Evolutionary conservation across 441 rosid genomes (phyloP).

Genomic region (Arabidopsis hybrid): DNA sequence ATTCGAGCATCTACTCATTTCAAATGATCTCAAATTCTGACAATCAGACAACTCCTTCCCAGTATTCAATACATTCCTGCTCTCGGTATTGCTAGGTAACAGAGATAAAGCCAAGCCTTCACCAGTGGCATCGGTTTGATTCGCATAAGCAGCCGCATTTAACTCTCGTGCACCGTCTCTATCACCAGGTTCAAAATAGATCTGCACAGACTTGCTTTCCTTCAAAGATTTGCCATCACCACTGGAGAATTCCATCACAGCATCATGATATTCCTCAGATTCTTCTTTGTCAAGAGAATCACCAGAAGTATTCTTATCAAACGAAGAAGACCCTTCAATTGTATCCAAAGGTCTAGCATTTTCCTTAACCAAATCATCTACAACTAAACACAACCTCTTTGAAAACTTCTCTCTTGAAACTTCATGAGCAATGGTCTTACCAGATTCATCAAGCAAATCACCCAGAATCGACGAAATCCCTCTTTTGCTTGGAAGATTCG

Average conservation of each 20-base stretch:
- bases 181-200: slow-evolving; percentile 46
- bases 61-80: slow-evolving; percentile 33
- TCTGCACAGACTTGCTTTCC: slow-evolving; percentile 24
- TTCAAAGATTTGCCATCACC: slow-evolving; percentile 38
- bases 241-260: slow-evolving; percentile 25
- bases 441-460: slow-evolving; percentile 46
- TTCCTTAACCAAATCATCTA: slow-evolving; percentile 53
- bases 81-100: slow-evolving; percentile 43
- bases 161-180: slow-evolving; percentile 48
- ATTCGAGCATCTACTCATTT: slow-evolving; percentile 55
- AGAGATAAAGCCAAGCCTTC: slow-evolving; percentile 31
- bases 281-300: slow-evolving; percentile 32
- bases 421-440: slow-evolving; percentile 24
- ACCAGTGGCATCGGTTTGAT: slow-evolving; percentile 32
- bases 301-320: slow-evolving; percentile 35
- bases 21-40: slow-evolving; percentile 54
- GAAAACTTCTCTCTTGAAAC: slow-evolving; percentile 44
- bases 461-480: slow-evolving; percentile 50
- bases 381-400: slow-evolving; percentile 55
- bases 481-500: slow-evolving; percentile 58
- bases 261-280: slow-evolving; percentile 35
- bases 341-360: slow-evolving; percentile 36
- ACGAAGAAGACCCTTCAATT: slow-evolving; percentile 12
- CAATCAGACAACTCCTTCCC: slow-evolving; percentile 50
- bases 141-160: slow-evolving; percentile 22